Percentiles rank a stretch among this genome's conserved stretches.
Evolutionary conservation across 1,284 basidiomycete species (phyloP).

Genomic region (Kwoniella shivajii): DNA sequence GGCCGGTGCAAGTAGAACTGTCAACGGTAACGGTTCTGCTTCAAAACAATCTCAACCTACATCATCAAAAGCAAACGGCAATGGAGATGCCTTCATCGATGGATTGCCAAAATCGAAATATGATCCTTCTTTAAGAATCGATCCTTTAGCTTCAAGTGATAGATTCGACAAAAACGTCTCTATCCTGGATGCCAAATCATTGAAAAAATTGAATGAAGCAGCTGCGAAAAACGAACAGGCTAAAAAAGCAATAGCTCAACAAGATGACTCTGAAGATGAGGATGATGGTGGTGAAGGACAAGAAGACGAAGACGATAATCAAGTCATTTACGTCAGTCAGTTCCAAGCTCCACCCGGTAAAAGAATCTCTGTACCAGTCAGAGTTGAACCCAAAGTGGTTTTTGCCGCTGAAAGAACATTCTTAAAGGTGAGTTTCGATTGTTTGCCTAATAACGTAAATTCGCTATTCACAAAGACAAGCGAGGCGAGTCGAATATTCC

Average conservation of each 20-base stretch:
- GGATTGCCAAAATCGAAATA: conserved; percentile 18
- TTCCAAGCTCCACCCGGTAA: conserved; percentile 86
- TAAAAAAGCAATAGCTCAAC: conserved; percentile 53
- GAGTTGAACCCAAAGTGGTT: conserved; percentile 91
- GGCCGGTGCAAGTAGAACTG: conserved; percentile 13
- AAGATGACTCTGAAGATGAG: conserved; percentile 50
- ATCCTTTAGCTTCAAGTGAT: conserved; percentile 78
- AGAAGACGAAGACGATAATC: conserved; percentile 39
- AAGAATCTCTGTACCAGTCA: conserved; percentile 85
- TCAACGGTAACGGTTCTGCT: background rate
- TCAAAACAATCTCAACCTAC: conserved; percentile 1
- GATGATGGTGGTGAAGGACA: conserved; percentile 51
- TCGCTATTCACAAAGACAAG: no score
- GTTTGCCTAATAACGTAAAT: no score
- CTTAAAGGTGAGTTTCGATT: conserved; percentile 56
- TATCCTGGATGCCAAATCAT: conserved; percentile 44
- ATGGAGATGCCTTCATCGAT: background rate
- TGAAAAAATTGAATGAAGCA: conserved; percentile 62
- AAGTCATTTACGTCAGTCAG: conserved; percentile 63
- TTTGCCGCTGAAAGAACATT: conserved; percentile 81
- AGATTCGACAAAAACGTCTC: conserved; percentile 70
- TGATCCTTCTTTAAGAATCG: conserved; percentile 65
- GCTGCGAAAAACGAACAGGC: conserved; percentile 55
- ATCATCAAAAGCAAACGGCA: background rate
- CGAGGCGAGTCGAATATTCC: no score